Evolutionary conservation across 2,329 filamentous ascomycete genomes (phyloP), one percentile per base, ranked within the genome.

Genomic region (Talaromyces marneffei): DNA sequence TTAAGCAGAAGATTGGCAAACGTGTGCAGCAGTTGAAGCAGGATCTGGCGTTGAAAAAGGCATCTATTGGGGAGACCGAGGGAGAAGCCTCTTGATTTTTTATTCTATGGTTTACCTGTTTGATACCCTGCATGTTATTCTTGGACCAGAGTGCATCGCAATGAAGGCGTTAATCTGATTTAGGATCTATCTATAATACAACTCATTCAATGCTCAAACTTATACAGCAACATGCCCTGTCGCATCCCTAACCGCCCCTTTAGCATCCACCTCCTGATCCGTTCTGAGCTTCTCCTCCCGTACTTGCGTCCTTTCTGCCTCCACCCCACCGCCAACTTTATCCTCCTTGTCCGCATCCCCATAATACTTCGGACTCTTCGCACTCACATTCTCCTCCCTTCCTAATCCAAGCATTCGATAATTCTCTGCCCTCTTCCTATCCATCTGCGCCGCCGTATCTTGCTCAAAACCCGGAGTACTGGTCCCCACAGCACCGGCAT

Each of bases 21-120:
- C 75, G 78, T 14, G 76, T 78, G 39, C 75, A 78, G 42, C 69
- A 75, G 56, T 65, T 79, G 31, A 77, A 77, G 67, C 74, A 75
- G 65, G 78, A 78, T 60, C 63, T 79, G 50, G 72, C 74, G 25
- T 65, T 77, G 56, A 79, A 78, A 68, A 79, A 76, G 64, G 74
- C 76, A 16, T 75, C 74, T 3, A 69, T 76, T 59, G 75, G 75
- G 31, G 71, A 76, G 59, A 69, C 69, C 3, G 71, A 69, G 18
- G 74, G 33, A 12, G 57, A 44, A 10, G 54, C 27, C 29, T 10
- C 52, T 27, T 62, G 2, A 62, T 16, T 12, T 44, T 52, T 48
- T 29, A 37, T 39, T 27, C 25, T 50, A 40, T 44, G 23, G 29
- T 61, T 53, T 35, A 33, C 5, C 25, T 52, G n/a, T 52, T 42